Evolutionary conservation across 805 yeast genomes (phyloP).

Genomic region (Kodamaea jinghongensis): DNA sequence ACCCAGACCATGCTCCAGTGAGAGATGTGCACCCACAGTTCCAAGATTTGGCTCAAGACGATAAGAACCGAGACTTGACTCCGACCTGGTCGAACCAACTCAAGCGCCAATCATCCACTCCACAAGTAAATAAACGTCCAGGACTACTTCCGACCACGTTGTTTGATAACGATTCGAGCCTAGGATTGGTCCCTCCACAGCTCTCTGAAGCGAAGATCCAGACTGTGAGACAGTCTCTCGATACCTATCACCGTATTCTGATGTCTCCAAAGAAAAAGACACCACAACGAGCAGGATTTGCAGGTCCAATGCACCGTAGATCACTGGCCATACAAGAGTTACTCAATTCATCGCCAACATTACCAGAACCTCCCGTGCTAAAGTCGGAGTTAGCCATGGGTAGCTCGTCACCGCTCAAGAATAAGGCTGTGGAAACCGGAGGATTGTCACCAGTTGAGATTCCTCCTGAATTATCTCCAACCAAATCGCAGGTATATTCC

Average conservation of each 20-base stretch:
- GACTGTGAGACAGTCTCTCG: slow-evolving; percentile 31
- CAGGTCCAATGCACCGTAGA: slow-evolving; percentile 17
- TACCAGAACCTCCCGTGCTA: slow-evolving; percentile 43
- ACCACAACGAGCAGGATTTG: slow-evolving; percentile 16
- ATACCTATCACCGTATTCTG: slow-evolving; percentile 28
- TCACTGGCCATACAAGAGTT: slow-evolving; percentile 35
- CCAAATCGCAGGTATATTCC: slow-evolving; percentile 7
- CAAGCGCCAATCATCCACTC: slow-evolving; percentile 27
- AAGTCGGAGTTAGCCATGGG: slow-evolving; percentile 32
- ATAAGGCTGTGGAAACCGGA: slow-evolving; percentile 10
- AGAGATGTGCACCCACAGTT: no score
- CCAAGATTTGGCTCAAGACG: no score
- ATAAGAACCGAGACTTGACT: slow-evolving; percentile 27
- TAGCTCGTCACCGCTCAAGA: slow-evolving; percentile 9
- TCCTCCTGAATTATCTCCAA: slow-evolving; percentile 21
- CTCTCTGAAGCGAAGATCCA: slow-evolving; percentile 14
- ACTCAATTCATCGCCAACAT: slow-evolving; percentile 41
- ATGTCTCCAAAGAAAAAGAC: slow-evolving; percentile 30
- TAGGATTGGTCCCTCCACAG: slow-evolving; percentile 8
- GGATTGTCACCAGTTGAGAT: slow-evolving; percentile 20
- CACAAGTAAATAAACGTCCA: slow-evolving; percentile 20
- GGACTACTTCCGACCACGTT: slow-evolving; percentile 8
- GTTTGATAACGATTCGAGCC: slow-evolving; percentile 1
- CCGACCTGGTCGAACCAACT: slow-evolving; percentile 36
- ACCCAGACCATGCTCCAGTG: no score